Evolutionary conservation across 2,329 filamentous ascomycete species (phyloP).

Genomic region (Xylariaceae sp.): DNA sequence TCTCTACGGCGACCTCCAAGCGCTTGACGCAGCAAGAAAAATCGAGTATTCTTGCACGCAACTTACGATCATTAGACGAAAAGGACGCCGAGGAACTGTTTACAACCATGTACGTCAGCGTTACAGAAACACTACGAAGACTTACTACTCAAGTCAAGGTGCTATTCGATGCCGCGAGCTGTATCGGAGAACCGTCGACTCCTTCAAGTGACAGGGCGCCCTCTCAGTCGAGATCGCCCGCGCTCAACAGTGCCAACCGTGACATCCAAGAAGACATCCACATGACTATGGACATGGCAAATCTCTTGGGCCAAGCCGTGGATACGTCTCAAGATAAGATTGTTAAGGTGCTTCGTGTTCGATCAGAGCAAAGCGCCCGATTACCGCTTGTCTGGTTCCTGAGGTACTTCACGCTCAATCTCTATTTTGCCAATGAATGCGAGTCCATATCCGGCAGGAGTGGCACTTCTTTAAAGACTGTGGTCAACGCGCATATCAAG

Average conservation of each 20-base stretch:
- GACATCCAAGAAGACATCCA: slow-evolving; percentile 68
- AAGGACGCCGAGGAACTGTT: slow-evolving; percentile 82
- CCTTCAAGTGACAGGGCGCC: slow-evolving; percentile 41
- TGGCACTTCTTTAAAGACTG: slow-evolving; percentile 67
- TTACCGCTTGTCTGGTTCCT: slow-evolving; percentile 66
- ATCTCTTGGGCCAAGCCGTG: slow-evolving; percentile 71
- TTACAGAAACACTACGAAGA: slow-evolving; percentile 80
- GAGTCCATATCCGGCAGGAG: slow-evolving; percentile 77
- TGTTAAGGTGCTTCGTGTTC: slow-evolving; percentile 69
- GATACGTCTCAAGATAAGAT: slow-evolving; percentile 75
- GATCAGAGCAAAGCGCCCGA: slow-evolving; percentile 65
- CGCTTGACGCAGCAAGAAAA: slow-evolving; percentile 79
- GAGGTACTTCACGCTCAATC: slow-evolving; percentile 75
- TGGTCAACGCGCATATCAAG: slow-evolving; percentile 76
- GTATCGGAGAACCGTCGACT: slow-evolving; percentile 45
- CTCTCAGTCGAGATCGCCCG: slow-evolving; percentile 43
- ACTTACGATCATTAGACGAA: slow-evolving; percentile 75
- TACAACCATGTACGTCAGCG: slow-evolving; percentile 74
- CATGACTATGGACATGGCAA: slow-evolving; percentile 69
- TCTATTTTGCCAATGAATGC: slow-evolving; percentile 80
- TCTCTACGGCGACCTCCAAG: slow-evolving; percentile 67
- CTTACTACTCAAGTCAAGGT: slow-evolving; percentile 90
- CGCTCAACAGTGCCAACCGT: slow-evolving; percentile 44
- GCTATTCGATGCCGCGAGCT: slow-evolving; percentile 87
- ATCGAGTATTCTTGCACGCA: slow-evolving; percentile 79